phyloP scores from a whole-genome alignment of 805 yeast genomes.

The Hanseniaspora hatyaiensis region DNA sequence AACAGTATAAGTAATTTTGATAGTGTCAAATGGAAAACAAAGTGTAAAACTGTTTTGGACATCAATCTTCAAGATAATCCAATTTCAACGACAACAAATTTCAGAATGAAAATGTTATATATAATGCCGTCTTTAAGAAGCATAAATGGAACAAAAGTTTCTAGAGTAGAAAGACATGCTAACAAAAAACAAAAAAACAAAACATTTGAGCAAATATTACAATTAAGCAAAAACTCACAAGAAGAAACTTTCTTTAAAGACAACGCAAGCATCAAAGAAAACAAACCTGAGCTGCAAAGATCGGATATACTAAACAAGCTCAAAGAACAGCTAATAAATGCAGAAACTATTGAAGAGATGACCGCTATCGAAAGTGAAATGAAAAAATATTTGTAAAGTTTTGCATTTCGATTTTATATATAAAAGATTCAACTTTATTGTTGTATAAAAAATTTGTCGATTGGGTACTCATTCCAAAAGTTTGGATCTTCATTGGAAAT shows the following conservation, averaged over 20 bases:
- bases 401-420: constrained; percentile 7
- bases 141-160: constrained; percentile 1
- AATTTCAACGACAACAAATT: not conserved
- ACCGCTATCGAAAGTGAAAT: constrained; percentile 46
- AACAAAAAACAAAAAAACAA: not conserved
- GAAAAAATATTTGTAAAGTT: not conserved
- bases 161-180: constrained; percentile 1
- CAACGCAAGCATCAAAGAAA: constrained; percentile 23
- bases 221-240: too few species aligned
- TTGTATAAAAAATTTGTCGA: constrained; percentile 8
- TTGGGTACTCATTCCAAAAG: constrained; percentile 13
- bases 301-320: constrained; percentile 43
- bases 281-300: constrained; percentile 26
- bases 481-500: constrained; percentile 5
- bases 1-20: not conserved
- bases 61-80: not conserved
- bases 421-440: not conserved
- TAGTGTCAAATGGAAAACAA: not conserved
- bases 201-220: too few species aligned
- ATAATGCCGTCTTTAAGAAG: constrained; percentile 5
- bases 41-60: constrained; percentile 4
- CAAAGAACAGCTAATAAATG: constrained; percentile 44
- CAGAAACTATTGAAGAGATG: constrained; percentile 64
- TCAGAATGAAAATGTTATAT: not conserved
- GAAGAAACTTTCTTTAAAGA: constrained; percentile 13